phyloP scores from a whole-genome alignment of 345 rosid genomes.

The Noccaea caerulescens region DNA sequence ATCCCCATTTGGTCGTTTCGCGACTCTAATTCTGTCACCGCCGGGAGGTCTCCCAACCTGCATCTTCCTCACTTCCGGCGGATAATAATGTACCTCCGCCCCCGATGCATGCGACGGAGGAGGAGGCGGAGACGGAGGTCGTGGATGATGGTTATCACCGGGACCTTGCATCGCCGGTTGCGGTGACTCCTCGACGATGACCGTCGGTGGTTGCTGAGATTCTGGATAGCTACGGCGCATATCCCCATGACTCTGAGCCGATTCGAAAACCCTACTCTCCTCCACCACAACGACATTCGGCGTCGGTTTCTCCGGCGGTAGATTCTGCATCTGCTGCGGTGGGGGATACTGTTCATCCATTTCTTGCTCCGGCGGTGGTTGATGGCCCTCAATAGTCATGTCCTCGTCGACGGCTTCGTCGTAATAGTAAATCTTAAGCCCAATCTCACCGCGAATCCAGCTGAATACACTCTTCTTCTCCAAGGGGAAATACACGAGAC shows the following conservation, averaged over 20 bases:
- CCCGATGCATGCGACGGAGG: constrained; percentile 40
- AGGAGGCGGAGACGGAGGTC: constrained; percentile 38
- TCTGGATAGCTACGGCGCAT: constrained; percentile 44
- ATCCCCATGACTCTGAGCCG: constrained; percentile 46
- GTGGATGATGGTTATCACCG: constrained; percentile 27
- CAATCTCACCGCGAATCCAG: constrained; percentile 92
- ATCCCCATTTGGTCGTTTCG: constrained; percentile 63
- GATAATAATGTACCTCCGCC: constrained; percentile 33
- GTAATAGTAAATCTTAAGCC: constrained; percentile 72
- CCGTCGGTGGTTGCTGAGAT: constrained; percentile 55
- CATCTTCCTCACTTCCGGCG: constrained; percentile 74
- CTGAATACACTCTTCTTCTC: constrained; percentile 95
- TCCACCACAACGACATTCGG: constrained; percentile 56
- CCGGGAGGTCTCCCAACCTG: constrained; percentile 52
- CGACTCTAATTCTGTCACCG: constrained; percentile 63
- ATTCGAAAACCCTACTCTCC: constrained; percentile 60
- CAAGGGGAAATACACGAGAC: constrained; percentile 69
- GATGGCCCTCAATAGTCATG: constrained; percentile 26
- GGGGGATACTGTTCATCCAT: constrained; percentile 35
- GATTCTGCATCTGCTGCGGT: constrained; percentile 47
- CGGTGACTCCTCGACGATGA: constrained; percentile 62
- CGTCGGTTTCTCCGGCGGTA: constrained; percentile 40
- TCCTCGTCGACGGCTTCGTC: constrained; percentile 66
- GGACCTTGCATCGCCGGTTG: constrained; percentile 37
- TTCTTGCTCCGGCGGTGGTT: constrained; percentile 34